phyloP scores from a whole-genome alignment of 2,329 filamentous ascomycete genomes.

The Penicillium olsonii region DNA sequence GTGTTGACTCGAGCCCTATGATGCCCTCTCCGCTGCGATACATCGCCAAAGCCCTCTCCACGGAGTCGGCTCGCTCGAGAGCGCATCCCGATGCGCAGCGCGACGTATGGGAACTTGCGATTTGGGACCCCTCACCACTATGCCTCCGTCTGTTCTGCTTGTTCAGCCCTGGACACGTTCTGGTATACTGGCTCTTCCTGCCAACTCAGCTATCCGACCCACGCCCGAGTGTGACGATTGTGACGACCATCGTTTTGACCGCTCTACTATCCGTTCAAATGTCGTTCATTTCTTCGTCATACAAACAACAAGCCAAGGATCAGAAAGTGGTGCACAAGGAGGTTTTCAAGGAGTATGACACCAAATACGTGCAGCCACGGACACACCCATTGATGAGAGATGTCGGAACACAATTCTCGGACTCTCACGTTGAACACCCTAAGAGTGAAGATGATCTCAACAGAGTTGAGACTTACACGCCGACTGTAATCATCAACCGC shows the following conservation, averaged over 20 bases:
- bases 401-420: slow-evolving; percentile 75
- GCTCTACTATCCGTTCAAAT: slow-evolving; percentile 75
- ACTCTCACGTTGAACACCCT: slow-evolving; percentile 38
- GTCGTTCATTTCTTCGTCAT: slow-evolving; percentile 69
- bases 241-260: slow-evolving; percentile 78
- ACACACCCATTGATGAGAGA: slow-evolving; percentile 78
- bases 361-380: slow-evolving; percentile 88
- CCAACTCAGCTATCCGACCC: slow-evolving; percentile 75
- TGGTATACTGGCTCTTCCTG: slow-evolving; percentile 85
- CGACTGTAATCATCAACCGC: slow-evolving; percentile 66
- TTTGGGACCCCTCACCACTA: slow-evolving; percentile 91
- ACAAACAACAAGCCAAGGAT: slow-evolving; percentile 84
- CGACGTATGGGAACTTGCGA: slow-evolving; percentile 91
- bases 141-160: slow-evolving; percentile 80
- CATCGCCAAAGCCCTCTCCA: slow-evolving; percentile 66
- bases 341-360: slow-evolving; percentile 93
- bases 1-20: slow-evolving; percentile 79
- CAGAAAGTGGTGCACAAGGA: slow-evolving; percentile 81
- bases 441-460: slow-evolving; percentile 48
- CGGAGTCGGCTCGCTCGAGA: slow-evolving; percentile 74
- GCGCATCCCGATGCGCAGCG: slow-evolving; percentile 73
- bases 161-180: slow-evolving; percentile 91
- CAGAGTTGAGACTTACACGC: slow-evolving; percentile 64
- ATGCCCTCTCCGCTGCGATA: slow-evolving; percentile 77
- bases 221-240: slow-evolving; percentile 80